These are phyloP conservation scores for Calycina herbarum DNA, from an alignment of 2,329 filamentous ascomycete species.

Conservation along the genomic window DNA sequence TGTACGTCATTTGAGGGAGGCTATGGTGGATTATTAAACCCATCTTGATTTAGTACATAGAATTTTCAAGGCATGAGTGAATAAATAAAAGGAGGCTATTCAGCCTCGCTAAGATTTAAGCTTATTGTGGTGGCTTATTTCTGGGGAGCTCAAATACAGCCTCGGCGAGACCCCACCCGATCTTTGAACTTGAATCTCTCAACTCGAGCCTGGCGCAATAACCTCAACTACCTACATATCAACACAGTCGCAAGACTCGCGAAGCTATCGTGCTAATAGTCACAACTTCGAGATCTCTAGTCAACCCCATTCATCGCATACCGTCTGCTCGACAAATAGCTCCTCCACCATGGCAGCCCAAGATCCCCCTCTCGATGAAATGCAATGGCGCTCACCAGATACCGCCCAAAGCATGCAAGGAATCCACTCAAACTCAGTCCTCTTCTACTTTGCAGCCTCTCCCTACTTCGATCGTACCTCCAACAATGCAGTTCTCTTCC, in stretches of 20 bases:
- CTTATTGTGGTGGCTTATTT: no score
- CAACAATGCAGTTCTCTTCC: conserved; percentile 64
- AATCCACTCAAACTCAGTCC: conserved; percentile 61
- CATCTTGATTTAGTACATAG: no score
- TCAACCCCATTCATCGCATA: background rate
- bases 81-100: no score
- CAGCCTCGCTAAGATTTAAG: background rate
- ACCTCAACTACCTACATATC: background rate
- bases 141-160: background rate
- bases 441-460: conserved; percentile 67
- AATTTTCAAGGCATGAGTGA: no score
- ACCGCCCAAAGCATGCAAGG: conserved; percentile 50
- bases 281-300: background rate
- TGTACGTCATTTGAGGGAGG: no score
- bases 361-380: conserved; percentile 63
- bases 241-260: background rate
- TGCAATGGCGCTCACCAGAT: conserved; percentile 61
- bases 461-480: conserved; percentile 68
- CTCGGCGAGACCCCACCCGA: background rate
- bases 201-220: background rate
- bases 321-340: background rate
- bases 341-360: conserved; percentile 44
- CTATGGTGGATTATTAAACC: no score
- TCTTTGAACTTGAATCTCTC: background rate
- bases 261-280: background rate